Conservation (phyloP, 768 basidiomycete genomes). For the Xerocomellus intermedius region DNA sequence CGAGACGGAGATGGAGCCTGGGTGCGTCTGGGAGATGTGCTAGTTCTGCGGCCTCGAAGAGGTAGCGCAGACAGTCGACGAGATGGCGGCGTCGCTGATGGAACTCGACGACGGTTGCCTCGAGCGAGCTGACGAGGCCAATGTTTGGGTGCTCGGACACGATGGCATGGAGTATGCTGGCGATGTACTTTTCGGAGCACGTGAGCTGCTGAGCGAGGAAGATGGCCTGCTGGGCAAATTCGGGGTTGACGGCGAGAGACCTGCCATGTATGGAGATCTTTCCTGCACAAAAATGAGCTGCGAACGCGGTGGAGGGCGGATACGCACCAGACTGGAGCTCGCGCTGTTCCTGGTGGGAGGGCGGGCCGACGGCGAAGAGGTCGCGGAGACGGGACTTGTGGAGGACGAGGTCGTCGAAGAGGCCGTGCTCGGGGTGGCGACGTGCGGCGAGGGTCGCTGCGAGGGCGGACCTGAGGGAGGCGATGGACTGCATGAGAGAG, state of each 20-base stretch:
- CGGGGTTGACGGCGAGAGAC: conserved; percentile 69
- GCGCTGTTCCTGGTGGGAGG: conserved; percentile 61
- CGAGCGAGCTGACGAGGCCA: conserved; percentile 53
- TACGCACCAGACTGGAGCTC: conserved; percentile 60
- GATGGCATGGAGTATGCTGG: conserved; percentile 63
- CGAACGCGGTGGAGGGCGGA: conserved; percentile 15
- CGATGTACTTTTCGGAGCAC: conserved; percentile 79
- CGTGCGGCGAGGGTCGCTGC: conserved; percentile 45
- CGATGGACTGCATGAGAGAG: conserved; percentile 47
- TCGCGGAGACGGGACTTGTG: conserved; percentile 62
- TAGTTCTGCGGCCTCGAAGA: conserved; percentile 61
- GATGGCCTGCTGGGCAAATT: conserved; percentile 74
- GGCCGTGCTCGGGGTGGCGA: conserved; percentile 63
- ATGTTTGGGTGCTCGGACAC: conserved; percentile 67
- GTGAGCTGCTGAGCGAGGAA: conserved; percentile 80
- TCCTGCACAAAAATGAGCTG: conserved; percentile 44
- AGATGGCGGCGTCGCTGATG: conserved; percentile 70
- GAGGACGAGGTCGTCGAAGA: conserved; percentile 71
- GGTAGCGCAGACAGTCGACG: conserved; percentile 65
- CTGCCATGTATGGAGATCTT: conserved; percentile 62
- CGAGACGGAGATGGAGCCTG: conserved; percentile 50
- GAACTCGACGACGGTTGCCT: conserved; percentile 63
- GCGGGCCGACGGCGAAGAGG: conserved; percentile 63
- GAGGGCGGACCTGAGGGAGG: conserved; percentile 53
- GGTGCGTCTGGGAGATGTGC: conserved; percentile 45